phyloP scores from a whole-genome alignment of 306 rosid genomes.

The Boehmeria nivea region DNA sequence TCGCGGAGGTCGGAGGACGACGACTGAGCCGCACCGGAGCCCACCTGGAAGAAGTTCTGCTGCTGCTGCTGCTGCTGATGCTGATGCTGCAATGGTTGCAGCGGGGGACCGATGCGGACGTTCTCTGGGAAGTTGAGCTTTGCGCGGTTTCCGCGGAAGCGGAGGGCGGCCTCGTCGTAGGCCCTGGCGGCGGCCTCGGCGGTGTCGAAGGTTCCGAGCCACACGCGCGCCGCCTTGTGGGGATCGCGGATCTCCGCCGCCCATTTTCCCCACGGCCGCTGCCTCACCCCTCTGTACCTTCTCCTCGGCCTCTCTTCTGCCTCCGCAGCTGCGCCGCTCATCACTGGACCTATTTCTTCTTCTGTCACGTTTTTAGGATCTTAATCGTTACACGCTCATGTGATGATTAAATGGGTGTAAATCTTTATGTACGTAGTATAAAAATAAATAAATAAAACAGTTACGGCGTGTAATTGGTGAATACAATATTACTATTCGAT shows the following conservation, averaged over 20 bases:
- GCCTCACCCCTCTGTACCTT: constrained; percentile 89
- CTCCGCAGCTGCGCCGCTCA: constrained; percentile 19
- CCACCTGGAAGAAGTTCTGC: constrained; percentile 16
- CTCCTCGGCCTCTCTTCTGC: constrained; percentile 51
- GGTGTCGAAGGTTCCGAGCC: constrained; percentile 96
- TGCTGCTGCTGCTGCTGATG: constrained; percentile 14
- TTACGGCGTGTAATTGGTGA: no score
- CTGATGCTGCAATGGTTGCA: background rate
- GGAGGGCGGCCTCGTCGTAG: constrained; percentile 87
- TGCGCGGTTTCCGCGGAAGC: constrained; percentile 90
- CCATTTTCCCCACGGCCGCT: constrained; percentile 99
- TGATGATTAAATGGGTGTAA: no score
- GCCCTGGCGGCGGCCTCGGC: constrained; percentile 96
- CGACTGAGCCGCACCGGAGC: constrained; percentile 9
- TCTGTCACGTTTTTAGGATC: background rate
- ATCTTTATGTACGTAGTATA: no score
- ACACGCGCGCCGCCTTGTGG: constrained; percentile 89
- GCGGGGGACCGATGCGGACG: constrained; percentile 17
- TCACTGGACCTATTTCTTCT: background rate
- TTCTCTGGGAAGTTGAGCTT: constrained; percentile 92
- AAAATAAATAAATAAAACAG: no score
- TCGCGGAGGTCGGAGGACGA: constrained; percentile 34
- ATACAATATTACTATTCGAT: no score
- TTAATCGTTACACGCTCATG: no score
- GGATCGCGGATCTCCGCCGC: constrained; percentile 98